Base-by-base conservation (phyloP, 2,329 filamentous ascomycete genomes). In the Diplodia intermedia region DNA sequence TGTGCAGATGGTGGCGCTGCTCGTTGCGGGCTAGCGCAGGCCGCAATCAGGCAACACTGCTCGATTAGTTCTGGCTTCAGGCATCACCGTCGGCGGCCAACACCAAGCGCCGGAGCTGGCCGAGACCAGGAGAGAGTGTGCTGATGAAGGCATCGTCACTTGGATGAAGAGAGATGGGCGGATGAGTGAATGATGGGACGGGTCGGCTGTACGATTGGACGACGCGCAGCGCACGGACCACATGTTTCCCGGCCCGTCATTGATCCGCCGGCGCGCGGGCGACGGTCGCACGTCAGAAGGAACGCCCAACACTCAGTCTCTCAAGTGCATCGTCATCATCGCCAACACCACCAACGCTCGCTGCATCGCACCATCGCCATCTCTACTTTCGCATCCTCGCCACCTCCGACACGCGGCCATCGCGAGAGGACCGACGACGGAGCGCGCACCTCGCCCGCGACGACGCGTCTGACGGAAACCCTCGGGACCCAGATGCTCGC, bases 41-140 rank as follows among this genome's bases (percentile, higher is more conserved):
- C 60, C 47, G 60, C 60, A 63, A 31, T 38, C 60, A 63, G 60
- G 60, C 60, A 63, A 52, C 60, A 63, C 31, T n/a, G 60, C 60
- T 20, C n/a, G 9, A 26, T 6, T 18, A 2, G 60, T 47, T 29
- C 23, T 63, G 20, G 60, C n/a, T 18, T 26, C 20, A 63, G 60
- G 60, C 60, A 63, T 29, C 60, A 52, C 29, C 2, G 3, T 31
- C n/a, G 47, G 29, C 20, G 15, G 43, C 43, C 57, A n/a, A n/a
- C 40, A 15, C 18, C 2, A 26, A 29, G 33, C 33, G 20, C 12
- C 11, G 20, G 18, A 9, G 36, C 12, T 26, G 9, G 36, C 12
- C 33, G 12, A 4, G 12, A 12, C 43, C 20, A 29, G 6, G 36
- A 43, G 36, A 40, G 15, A 31, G 20, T 3, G 29, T 14, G 9